phyloP scores from a whole-genome alignment of 176 grass and related monocot species.

The Musa acuminata region DNA sequence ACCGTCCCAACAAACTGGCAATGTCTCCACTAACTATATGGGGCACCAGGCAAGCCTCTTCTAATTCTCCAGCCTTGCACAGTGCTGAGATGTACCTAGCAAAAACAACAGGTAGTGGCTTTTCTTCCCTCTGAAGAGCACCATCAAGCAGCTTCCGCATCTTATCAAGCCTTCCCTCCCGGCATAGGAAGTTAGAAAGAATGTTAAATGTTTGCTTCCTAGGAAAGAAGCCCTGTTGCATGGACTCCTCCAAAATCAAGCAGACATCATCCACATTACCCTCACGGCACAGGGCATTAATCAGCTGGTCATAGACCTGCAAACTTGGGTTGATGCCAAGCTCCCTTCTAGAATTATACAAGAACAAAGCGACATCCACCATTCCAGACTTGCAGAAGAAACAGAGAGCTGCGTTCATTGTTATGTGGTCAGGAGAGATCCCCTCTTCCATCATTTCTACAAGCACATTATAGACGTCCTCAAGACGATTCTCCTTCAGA shows the following conservation, averaged over 20 bases:
- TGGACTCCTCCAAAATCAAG: slow-evolving; percentile 55
- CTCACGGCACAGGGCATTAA: slow-evolving; percentile 51
- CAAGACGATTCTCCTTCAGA: slow-evolving; percentile 44
- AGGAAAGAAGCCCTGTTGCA: slow-evolving; percentile 58
- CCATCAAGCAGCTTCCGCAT: slow-evolving; percentile 52
- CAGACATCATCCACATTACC: slow-evolving; percentile 50
- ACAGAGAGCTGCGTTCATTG: slow-evolving; percentile 73
- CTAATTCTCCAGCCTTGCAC: slow-evolving; percentile 62
- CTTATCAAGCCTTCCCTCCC: slow-evolving; percentile 66
- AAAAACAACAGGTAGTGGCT: slow-evolving; percentile 38
- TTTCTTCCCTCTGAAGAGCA: slow-evolving; percentile 53
- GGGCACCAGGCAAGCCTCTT: slow-evolving; percentile 44
- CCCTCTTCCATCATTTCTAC: slow-evolving; percentile 96
- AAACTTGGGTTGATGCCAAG: slow-evolving; percentile 66
- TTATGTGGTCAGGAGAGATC: slow-evolving; percentile 45
- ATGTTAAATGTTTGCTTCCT: slow-evolving; percentile 55
- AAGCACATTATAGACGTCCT: slow-evolving; percentile 63
- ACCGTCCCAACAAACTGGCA: slow-evolving; percentile 35
- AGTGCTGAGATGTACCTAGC: slow-evolving; percentile 67
- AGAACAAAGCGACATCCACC: slow-evolving; percentile 65
- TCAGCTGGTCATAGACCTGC: slow-evolving; percentile 56
- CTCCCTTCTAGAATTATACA: slow-evolving; percentile 60
- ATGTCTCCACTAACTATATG: slow-evolving; percentile 38
- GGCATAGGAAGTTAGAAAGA: slow-evolving; percentile 62
- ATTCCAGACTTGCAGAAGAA: slow-evolving; percentile 98